phyloP scores from a whole-genome alignment of 345 rosid species.

The Diplotaxis tenuifolia region DNA sequence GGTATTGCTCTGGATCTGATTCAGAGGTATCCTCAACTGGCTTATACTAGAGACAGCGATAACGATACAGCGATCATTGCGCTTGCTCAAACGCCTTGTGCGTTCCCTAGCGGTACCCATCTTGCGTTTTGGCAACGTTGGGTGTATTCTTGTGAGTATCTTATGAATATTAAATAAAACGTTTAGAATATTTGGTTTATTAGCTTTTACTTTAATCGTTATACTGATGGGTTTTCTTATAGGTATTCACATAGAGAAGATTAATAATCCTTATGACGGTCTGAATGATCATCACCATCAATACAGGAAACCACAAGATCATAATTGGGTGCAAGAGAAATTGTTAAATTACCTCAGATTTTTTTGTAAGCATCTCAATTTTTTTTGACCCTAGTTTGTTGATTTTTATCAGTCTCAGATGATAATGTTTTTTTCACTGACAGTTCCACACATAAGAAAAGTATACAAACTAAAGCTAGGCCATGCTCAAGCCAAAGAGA shows the following conservation, averaged over 20 bases:
- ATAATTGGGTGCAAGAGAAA: background rate
- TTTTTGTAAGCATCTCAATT: constrained; percentile 34
- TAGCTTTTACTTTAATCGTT: background rate
- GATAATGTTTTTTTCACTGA: background rate
- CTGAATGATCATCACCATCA: constrained; percentile 11
- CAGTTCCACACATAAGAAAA: constrained; percentile 49
- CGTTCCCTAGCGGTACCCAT: constrained; percentile 57
- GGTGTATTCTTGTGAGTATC: constrained; percentile 51
- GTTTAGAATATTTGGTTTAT: background rate
- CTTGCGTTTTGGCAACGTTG: constrained; percentile 58
- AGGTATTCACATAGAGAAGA: constrained; percentile 32
- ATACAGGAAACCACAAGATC: constrained; percentile 17
- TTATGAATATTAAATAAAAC: background rate
- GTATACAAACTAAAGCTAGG: constrained; percentile 53
- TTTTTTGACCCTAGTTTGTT: background rate
- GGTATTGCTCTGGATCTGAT: constrained; percentile 72
- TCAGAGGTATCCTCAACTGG: constrained; percentile 44
- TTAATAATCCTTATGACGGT: constrained; percentile 16
- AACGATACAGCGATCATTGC: constrained; percentile 55
- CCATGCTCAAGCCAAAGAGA: constrained; percentile 51
- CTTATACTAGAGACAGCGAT: constrained; percentile 53
- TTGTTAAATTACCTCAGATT: constrained; percentile 25
- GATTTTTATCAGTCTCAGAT: background rate
- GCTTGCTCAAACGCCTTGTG: constrained; percentile 63
- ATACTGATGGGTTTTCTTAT: background rate